A percentile compares a stretch with the other conserved stretches of the same genome.
Conservation (phyloP, 257 asterid species). For the Phtheirospermum japonicum region DNA sequence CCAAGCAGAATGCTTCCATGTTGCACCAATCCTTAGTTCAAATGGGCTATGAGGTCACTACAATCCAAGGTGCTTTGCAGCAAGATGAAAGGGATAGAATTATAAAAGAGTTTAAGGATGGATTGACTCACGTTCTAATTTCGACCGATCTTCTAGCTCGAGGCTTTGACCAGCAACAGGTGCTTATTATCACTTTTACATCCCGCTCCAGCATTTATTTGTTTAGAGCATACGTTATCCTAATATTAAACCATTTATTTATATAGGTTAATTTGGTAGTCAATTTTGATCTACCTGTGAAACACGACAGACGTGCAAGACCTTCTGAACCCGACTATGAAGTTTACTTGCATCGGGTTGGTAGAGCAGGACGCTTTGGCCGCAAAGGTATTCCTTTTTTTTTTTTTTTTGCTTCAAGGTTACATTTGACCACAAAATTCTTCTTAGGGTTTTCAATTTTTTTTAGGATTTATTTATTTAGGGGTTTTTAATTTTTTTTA, state of each 20-base stretch:
- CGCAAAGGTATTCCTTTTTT: slow-evolving; percentile 64
- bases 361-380: slow-evolving; percentile 99
- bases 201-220: not conserved
- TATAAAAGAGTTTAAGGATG: slow-evolving; percentile 81
- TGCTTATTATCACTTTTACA: slow-evolving; percentile 22
- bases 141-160: slow-evolving; percentile 94
- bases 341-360: slow-evolving; percentile 91
- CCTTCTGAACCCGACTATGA: slow-evolving; percentile 78
- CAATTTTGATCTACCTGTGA: slow-evolving; percentile 79
- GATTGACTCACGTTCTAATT: slow-evolving; percentile 85
- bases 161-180: slow-evolving; percentile 94
- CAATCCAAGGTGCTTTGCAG: slow-evolving; percentile 80
- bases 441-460: too few relatives aligned
- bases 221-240: not conserved
- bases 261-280: slow-evolving; percentile 91
- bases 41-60: slow-evolving; percentile 82
- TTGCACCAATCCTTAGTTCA: slow-evolving; percentile 57
- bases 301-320: not conserved
- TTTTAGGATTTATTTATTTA: too few relatives aligned
- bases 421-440: too few relatives aligned
- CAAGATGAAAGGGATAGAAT: slow-evolving; percentile 72
- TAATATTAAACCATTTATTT: slow-evolving; percentile 12
- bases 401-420: too few relatives aligned
- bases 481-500: too few relatives aligned
- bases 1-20: slow-evolving; percentile 48